A percentile compares a stretch with the other conserved stretches of the same genome.
phyloP scores from a whole-genome alignment of 2,329 filamentous ascomycete species.

The Hymenoscyphus scutula region DNA sequence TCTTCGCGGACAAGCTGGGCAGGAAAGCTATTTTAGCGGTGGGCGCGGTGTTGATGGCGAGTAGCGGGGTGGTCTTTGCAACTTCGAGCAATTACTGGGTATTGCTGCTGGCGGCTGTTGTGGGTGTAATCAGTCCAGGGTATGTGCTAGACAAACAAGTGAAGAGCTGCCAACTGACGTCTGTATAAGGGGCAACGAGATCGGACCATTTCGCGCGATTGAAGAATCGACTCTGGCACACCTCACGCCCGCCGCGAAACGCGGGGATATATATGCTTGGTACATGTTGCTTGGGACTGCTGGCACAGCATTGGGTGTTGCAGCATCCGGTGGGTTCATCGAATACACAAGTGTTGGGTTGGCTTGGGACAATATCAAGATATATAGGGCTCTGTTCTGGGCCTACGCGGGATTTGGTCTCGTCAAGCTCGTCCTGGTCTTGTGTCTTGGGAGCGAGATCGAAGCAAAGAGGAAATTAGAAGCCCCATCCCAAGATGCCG shows the following conservation, averaged over 20 bases:
- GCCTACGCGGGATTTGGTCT: constrained; percentile 56
- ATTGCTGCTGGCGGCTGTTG: constrained; percentile 53
- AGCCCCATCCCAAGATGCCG: constrained; percentile 20
- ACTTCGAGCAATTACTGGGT: constrained; percentile 54
- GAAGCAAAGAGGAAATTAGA: constrained; percentile 38
- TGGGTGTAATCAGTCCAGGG: constrained; percentile 61
- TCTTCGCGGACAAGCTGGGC: constrained; percentile 57
- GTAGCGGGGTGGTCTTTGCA: constrained; percentile 56
- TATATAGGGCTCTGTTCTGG: constrained; percentile 57
- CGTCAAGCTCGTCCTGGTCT: constrained; percentile 53
- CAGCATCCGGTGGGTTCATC: constrained; percentile 59
- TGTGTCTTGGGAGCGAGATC: constrained; percentile 46
- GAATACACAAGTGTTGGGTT: constrained; percentile 45
- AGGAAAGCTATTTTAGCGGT: constrained; percentile 51
- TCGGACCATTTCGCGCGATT: constrained; percentile 60
- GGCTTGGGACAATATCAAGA: constrained; percentile 44
- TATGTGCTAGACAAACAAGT: constrained; percentile 19
- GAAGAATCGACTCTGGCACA: constrained; percentile 61
- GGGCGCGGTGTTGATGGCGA: constrained; percentile 55
- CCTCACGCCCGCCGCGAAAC: constrained; percentile 44
- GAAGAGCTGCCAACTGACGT: constrained; percentile 10
- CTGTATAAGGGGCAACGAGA: constrained; percentile 55
- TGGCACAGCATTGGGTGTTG: constrained; percentile 59
- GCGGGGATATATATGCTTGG: constrained; percentile 61
- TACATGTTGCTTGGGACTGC: constrained; percentile 57